Evolutionary conservation across 164 flowering plant genomes (phyloP), one percentile per base, ranked within the genome.

Genomic region (Echeveria elegans): DNA sequence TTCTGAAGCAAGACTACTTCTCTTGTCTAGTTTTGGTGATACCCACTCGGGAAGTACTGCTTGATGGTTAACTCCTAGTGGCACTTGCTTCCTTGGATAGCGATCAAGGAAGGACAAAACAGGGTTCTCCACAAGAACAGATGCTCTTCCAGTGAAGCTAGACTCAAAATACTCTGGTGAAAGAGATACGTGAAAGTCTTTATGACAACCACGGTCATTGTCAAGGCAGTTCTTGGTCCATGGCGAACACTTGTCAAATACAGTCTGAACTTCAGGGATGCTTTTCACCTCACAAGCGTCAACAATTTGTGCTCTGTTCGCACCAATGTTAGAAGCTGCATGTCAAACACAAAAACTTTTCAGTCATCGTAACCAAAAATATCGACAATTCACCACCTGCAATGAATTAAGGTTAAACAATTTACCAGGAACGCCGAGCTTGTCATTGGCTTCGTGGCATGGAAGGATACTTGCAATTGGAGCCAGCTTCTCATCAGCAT

Each of bases 31-130:
- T 28, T 29, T 62, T 40, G 28, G 43, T 47, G 30, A 19, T 21
- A 37, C 14, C 79, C 78, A 79, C 18, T 70, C 72, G 29, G 82
- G 82, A 50, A 83, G 14, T 31, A 65, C 66, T 15, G 81, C 86
- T 68, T 83, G 86, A 68, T 77, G 69, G 65, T 81, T 70, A 8
- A 72, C 73, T 63, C 86, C 86, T 68, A 81, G 31, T 7, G 84
- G 58, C 28, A 82, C 81, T 21, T 15, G 61, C 64, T 73, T 83
- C 28, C 41, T 73, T 12, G 81, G 75, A 68, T 77, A 73, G 40
- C 59, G 52, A 10, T 70, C 68, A 28, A 78, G 36, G 63, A 62
- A 65, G 32, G 61, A 64, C n/a, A 75, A 76, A 68, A 68, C 75
- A 3, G 45, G 53, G 58, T 79, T 78, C 36, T 75, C 77, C 6